A percentile compares a stretch with the other conserved stretches of the same genome.
These are phyloP conservation scores for Linnemannia zychae DNA, from an alignment of 192 early-diverging fungal species.

Conservation along the genomic window DNA sequence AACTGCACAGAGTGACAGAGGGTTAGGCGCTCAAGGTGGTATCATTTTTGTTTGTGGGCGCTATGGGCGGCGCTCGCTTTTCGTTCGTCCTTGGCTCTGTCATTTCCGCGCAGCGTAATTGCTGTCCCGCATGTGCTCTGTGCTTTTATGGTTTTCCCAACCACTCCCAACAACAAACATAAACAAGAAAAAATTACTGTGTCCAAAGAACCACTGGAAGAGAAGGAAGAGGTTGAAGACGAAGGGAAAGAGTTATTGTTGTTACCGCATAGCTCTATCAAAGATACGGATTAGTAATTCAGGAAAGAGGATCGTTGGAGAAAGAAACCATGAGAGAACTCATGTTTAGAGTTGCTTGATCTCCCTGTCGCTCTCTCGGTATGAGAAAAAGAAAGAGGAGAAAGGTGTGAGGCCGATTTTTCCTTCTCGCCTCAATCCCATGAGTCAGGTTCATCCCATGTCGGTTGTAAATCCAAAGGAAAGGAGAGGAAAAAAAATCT, in stretches of 20 bases:
- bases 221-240: background rate
- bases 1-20: background rate
- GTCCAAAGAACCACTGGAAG: too few species aligned
- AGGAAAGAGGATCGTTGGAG: too few species aligned
- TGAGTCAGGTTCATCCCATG: background rate
- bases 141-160: background rate
- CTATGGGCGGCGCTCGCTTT: background rate
- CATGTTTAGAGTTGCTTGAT: too few species aligned
- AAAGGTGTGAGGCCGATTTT: background rate
- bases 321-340: too few species aligned
- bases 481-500: background rate
- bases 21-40: background rate
- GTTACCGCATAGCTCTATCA: too few species aligned
- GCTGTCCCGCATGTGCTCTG: constrained; percentile 6
- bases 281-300: too few species aligned
- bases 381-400: too few species aligned
- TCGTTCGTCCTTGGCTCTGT: background rate
- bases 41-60: background rate
- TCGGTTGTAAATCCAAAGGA: background rate
- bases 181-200: background rate
- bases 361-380: too few species aligned
- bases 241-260: too few species aligned
- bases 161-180: background rate
- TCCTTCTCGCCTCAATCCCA: background rate
- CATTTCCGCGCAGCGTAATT: constrained; percentile 1